Evolutionary conservation across 2,329 filamentous ascomycete species (phyloP).

Genomic region (Fusarium palustre): DNA sequence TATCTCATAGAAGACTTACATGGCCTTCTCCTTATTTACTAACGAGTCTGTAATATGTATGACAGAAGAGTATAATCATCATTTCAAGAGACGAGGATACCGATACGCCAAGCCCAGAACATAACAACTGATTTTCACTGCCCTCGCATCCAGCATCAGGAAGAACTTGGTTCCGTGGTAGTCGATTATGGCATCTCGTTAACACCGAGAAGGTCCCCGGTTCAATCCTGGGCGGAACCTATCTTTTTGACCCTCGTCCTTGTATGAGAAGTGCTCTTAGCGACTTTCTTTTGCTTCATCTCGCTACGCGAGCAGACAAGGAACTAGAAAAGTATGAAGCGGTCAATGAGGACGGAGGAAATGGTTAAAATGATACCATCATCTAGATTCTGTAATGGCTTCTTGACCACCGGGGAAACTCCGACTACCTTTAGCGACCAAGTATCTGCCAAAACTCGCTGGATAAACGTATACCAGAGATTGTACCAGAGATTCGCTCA

Average conservation of each 20-base stretch:
- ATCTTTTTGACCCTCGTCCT: neutral
- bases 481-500: neutral
- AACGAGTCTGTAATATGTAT: neutral
- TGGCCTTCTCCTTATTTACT: neutral
- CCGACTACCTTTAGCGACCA: neutral
- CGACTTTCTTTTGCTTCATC: neutral
- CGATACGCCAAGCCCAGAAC: too few relatives aligned
- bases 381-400: neutral
- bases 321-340: neutral
- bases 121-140: accelerated
- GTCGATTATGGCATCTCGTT: constrained; percentile 23
- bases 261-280: neutral
- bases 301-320: neutral
- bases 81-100: neutral
- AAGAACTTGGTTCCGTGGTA: constrained; percentile 41
- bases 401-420: neutral
- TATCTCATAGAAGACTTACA: neutral
- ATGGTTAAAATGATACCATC: neutral
- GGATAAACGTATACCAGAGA: neutral
- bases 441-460: neutral
- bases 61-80: neutral
- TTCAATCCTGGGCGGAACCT: constrained; percentile 21
- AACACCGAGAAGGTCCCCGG: constrained; percentile 24
- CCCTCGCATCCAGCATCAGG: neutral
- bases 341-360: neutral